These are phyloP conservation scores for Dactylellina leptospora DNA, from an alignment of 2,329 filamentous ascomycete genomes.

Conservation along the genomic window DNA sequence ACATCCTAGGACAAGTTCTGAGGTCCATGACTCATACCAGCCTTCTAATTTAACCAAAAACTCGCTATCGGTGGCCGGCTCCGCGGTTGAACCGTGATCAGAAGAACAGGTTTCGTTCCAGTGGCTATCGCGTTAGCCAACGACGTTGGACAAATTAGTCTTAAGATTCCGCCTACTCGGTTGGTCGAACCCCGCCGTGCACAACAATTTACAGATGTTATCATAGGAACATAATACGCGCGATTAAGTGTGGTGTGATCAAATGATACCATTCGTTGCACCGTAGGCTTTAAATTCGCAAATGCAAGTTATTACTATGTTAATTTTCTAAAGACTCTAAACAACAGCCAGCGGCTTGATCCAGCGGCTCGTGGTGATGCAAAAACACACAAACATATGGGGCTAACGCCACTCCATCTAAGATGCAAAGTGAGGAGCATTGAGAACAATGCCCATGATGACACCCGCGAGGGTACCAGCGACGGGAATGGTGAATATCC, in stretches of 20 bases:
- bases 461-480: slow-evolving; percentile 69
- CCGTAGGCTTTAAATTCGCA: no score
- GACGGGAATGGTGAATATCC: slow-evolving; percentile 70
- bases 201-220: not conserved
- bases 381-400: not conserved
- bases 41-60: not conserved
- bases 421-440: slow-evolving; percentile 65
- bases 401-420: slow-evolving; percentile 3
- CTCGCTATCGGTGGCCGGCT: not conserved
- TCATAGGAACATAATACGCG: no score
- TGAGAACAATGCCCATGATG: slow-evolving; percentile 71
- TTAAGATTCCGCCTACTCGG: not conserved
- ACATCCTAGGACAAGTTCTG: not conserved
- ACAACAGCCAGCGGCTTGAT: no score
- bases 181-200: not conserved
- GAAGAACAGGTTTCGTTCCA: not conserved
- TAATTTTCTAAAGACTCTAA: no score
- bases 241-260: no score
- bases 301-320: no score
- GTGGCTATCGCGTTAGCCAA: not conserved
- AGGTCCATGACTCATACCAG: not conserved
- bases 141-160: not conserved
- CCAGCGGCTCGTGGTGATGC: no score
- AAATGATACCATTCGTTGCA: no score
- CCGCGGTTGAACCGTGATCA: not conserved